A percentile compares a stretch with the other conserved stretches of the same genome.
phyloP scores from a whole-genome alignment of 495 filamentous ascomycete species.

The Xylaria longipes region DNA sequence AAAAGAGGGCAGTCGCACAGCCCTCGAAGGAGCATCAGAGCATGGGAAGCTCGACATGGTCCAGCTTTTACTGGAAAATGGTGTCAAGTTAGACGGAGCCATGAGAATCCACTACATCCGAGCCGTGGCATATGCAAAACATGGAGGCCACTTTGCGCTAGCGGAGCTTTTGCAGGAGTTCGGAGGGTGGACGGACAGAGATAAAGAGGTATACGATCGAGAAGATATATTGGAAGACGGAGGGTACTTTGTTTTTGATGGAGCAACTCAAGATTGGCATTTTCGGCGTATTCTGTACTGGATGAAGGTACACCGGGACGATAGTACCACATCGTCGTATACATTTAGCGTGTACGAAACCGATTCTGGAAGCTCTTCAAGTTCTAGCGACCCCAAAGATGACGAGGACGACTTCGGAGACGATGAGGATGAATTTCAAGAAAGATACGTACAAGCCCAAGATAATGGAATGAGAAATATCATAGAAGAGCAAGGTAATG shows the following conservation, averaged over 20 bases:
- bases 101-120: constrained; percentile 8
- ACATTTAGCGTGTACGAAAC: no score
- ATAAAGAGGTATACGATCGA: constrained; percentile 4
- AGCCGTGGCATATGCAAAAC: not conserved
- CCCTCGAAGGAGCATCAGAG: constrained; percentile 8
- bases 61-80: not conserved
- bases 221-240: not conserved
- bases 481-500: not conserved
- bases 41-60: constrained; percentile 7
- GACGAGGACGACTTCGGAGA: not conserved
- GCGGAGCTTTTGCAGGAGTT: not conserved
- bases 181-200: not conserved
- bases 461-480: no score
- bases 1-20: not conserved
- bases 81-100: not conserved
- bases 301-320: not conserved
- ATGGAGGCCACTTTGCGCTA: not conserved
- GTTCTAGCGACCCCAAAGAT: not conserved
- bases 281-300: not conserved
- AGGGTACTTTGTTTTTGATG: constrained; percentile 2
- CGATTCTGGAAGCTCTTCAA: not conserved
- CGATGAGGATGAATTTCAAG: not conserved
- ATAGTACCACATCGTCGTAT: not conserved
- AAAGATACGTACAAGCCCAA: not conserved
- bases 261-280: not conserved